These are phyloP conservation scores for Patellifolia procumbens DNA, from an alignment of 179 eudicot species.

Conservation along the genomic window DNA sequence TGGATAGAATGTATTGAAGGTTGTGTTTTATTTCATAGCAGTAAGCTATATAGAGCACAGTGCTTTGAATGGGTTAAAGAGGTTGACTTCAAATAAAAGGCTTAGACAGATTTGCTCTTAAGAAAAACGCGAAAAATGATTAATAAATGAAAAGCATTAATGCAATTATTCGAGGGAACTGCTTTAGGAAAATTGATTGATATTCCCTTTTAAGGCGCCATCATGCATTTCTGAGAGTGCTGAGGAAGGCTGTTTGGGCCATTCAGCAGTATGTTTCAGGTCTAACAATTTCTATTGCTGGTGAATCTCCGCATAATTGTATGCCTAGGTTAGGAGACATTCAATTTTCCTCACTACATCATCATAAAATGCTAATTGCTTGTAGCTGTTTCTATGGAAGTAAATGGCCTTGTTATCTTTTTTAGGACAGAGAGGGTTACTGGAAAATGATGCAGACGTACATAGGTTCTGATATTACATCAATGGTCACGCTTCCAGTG, in stretches of 20 bases:
- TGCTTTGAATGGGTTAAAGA: background rate
- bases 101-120: background rate
- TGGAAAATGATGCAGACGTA: slow-evolving; percentile 99
- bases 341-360: background rate
- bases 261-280: background rate
- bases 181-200: background rate
- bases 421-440: slow-evolving; percentile 81
- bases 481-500: slow-evolving; percentile 98
- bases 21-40: background rate
- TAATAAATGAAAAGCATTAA: background rate
- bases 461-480: slow-evolving; percentile 92
- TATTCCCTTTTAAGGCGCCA: background rate
- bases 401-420: background rate
- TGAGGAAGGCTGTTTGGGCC: background rate
- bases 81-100: background rate
- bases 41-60: background rate
- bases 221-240: background rate
- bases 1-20: background rate
- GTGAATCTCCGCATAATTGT: background rate
- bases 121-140: background rate
- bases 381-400: background rate
- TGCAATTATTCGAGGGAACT: background rate
- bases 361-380: background rate
- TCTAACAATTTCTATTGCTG: background rate
- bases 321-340: background rate